Percentiles rank a stretch among this genome's conserved stretches.
Conservation (phyloP, 2,329 filamentous ascomycete genomes). For the Alternaria novae-zelandiae region DNA sequence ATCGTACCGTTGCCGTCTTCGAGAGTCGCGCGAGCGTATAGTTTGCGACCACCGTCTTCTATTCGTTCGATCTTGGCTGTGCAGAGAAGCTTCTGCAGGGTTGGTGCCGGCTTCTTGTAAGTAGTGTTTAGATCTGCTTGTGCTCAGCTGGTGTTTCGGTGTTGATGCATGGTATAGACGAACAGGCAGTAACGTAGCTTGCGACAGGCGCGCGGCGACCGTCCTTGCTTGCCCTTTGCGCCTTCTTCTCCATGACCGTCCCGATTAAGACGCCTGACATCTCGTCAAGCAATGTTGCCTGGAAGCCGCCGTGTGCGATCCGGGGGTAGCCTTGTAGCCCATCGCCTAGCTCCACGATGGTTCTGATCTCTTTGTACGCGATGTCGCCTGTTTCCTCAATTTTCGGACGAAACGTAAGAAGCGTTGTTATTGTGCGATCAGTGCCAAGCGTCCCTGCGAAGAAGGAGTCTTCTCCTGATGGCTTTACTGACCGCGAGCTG, state of each 20-base stretch:
- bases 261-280: conserved; percentile 59
- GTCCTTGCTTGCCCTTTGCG: conserved; percentile 9
- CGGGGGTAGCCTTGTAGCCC: conserved; percentile 62
- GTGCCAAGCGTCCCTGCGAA: conserved; percentile 62
- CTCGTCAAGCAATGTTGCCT: conserved; percentile 66
- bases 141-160: conserved; percentile 14
- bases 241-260: conserved; percentile 47
- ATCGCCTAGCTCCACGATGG: conserved; percentile 55
- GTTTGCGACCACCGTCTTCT: conserved; percentile 63
- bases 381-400: conserved; percentile 23
- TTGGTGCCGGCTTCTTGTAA: conserved; percentile 61
- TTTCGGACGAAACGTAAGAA: conserved; percentile 29
- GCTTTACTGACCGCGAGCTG: conserved; percentile 37
- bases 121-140: conserved; percentile 59
- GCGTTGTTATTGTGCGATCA: conserved; percentile 54
- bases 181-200: conserved; percentile 45
- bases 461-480: conserved; percentile 58
- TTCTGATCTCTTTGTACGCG: conserved; percentile 45
- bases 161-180: conserved; percentile 9
- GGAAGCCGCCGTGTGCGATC: conserved; percentile 65
- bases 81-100: conserved; percentile 58
- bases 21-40: conserved; percentile 57
- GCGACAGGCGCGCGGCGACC: conserved; percentile 9
- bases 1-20: conserved; percentile 57
- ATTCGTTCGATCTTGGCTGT: conserved; percentile 53